Evolutionary conservation across 2,329 filamentous ascomycete species (phyloP), one percentile per base, ranked within the genome.

Genomic region (Mycosphaerella sp.): DNA sequence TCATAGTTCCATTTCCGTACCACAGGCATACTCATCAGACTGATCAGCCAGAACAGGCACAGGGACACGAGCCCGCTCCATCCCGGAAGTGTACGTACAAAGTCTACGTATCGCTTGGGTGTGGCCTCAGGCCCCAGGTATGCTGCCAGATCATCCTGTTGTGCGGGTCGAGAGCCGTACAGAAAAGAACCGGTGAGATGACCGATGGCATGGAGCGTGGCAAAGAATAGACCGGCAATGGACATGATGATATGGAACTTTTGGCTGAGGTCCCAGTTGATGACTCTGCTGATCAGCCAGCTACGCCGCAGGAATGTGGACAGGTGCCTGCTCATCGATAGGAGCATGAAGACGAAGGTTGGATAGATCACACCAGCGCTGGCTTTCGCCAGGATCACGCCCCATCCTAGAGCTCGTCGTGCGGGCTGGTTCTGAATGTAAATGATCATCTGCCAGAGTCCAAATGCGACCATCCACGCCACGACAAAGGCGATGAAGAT

Each of bases 261-360:
- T 56, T 80, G 79, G 1, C 74, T 76, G 1, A 79, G 63, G 55
- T 82, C 79, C 77, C 78, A 80, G 58, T 82, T 81, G 65, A 81
- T 70, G 64, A 82, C 78, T 0, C 77, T 72, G 2, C 76, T 79
- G 54, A 81, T 67, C 50, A 73, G 69, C 57, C 78, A 78, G 9
- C 72, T 78, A n/a, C 74, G 68, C 12, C 79, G 72, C 39, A 80
- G 64, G 51, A 74, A 76, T 0, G 79, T 82, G 2, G 79, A 75
- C 17, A 80, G 73, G 67, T 78, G 80, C 29, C 80, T 70, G 11
- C 77, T 80, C 79, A 82, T 82, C 61, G 77, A 80, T 4, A 82
- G 67, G 6, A 82, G 71, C 53, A 82, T 70, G 59, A 82, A 81
- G 67, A 81, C 81, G 53, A 82, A 74, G 1, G 78, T 81, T 14